Percentiles rank a stretch among this genome's conserved stretches.
phyloP scores from a whole-genome alignment of 176 grass and related monocot genomes.

The Aegilops bicornis region DNA sequence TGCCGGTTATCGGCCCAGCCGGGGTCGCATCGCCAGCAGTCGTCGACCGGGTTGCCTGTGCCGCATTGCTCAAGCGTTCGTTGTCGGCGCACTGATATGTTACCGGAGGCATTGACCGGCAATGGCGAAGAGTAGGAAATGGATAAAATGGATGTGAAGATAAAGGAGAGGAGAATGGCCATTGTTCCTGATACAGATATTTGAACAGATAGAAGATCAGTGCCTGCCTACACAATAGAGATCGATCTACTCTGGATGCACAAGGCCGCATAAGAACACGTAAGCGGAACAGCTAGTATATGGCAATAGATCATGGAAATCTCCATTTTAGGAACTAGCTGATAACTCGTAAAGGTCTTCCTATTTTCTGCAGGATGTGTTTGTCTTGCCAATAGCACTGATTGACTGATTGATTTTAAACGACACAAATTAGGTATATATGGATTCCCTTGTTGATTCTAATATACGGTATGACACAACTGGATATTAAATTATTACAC shows the following conservation, averaged over 20 bases:
- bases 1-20: slow-evolving; percentile 43
- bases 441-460: too few relatives aligned
- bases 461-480: too few relatives aligned
- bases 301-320: background rate
- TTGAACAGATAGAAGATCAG: too few relatives aligned
- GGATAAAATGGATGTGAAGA: background rate
- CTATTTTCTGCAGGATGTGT: background rate
- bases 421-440: too few relatives aligned
- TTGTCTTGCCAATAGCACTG: background rate
- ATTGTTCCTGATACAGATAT: background rate
- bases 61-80: too few relatives aligned
- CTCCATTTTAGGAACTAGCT: background rate
- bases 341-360: background rate
- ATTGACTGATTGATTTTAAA: background rate
- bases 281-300: background rate
- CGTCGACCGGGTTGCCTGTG: slow-evolving; percentile 46
- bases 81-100: background rate
- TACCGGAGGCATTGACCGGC: background rate
- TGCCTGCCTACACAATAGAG: background rate
- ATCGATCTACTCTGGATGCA: slow-evolving; percentile 5
- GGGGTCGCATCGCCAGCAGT: slow-evolving; percentile 58
- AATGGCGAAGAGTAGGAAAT: background rate
- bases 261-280: too few relatives aligned
- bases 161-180: background rate
- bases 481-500: too few relatives aligned